phyloP scores from a whole-genome alignment of 2,329 filamentous ascomycete genomes.

The Knufia petricola region DNA sequence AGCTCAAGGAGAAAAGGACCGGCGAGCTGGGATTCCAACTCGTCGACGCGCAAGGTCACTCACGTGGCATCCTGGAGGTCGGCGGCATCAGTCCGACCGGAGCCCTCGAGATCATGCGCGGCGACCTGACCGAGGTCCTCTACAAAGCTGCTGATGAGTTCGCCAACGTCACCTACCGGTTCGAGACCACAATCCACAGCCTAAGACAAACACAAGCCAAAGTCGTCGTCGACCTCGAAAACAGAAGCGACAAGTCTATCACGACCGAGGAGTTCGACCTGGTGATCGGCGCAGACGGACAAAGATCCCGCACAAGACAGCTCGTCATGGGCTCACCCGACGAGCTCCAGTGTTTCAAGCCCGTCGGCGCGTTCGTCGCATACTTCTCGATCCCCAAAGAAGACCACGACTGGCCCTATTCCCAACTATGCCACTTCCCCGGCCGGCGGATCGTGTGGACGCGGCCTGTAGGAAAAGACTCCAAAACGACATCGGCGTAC shows the following conservation, averaged over 20 bases:
- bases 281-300: background rate
- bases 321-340: too few relatives aligned
- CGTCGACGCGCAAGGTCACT: too few relatives aligned
- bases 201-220: constrained; percentile 21
- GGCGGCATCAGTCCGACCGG: too few relatives aligned
- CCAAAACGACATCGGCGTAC: constrained; percentile 34
- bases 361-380: background rate
- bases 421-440: background rate
- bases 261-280: constrained; percentile 22
- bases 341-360: too few relatives aligned
- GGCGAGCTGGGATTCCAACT: too few relatives aligned
- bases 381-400: background rate
- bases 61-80: too few relatives aligned
- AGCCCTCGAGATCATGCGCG: constrained; percentile 43
- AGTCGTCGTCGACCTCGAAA: constrained; percentile 22
- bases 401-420: background rate
- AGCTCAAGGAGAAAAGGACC: background rate
- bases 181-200: constrained; percentile 25
- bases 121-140: constrained; percentile 40
- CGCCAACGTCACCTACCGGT: constrained; percentile 23
- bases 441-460: background rate
- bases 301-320: background rate
- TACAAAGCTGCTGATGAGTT: constrained; percentile 25
- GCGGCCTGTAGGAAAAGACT: constrained; percentile 16
- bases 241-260: constrained; percentile 13